Evolutionary conservation across 495 filamentous ascomycete species (phyloP).

Genomic region (Aspergillus egyptiacus): DNA sequence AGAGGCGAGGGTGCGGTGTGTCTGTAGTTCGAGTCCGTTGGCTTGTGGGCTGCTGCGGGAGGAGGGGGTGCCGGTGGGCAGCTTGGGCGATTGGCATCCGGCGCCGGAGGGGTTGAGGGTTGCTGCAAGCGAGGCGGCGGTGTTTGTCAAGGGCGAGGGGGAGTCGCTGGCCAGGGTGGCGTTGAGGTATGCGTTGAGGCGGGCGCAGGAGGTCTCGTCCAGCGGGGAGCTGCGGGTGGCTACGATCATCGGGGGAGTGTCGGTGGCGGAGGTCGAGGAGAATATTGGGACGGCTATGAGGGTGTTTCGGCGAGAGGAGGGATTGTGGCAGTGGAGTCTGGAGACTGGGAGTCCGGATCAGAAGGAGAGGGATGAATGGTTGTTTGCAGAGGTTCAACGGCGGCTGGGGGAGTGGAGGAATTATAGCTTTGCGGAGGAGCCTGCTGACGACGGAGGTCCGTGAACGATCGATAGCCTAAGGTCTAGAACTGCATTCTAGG

Average conservation of each 20-base stretch:
- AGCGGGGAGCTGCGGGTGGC: not conserved
- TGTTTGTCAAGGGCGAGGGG: not conserved
- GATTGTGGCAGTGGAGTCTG: not conserved
- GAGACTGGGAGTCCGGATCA: not conserved
- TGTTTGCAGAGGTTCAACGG: not conserved
- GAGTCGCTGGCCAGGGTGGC: slow-evolving; percentile 2
- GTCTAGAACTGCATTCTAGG: too few relatives aligned
- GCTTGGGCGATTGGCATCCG: slow-evolving; percentile 9
- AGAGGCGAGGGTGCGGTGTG: slow-evolving; percentile 4
- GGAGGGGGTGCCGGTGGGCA: slow-evolving; percentile 5
- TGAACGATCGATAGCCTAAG: too few relatives aligned
- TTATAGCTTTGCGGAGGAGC: slow-evolving; percentile 3
- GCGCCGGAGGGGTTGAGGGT: slow-evolving; percentile 1
- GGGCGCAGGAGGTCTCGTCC: slow-evolving; percentile 1
- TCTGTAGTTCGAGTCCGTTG: slow-evolving; percentile 8
- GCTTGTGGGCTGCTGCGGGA: slow-evolving; percentile 7
- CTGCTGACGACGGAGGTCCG: too few relatives aligned
- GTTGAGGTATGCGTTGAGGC: slow-evolving; percentile 4
- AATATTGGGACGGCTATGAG: slow-evolving; percentile 5
- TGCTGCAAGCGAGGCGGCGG: not conserved
- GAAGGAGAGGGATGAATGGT: not conserved
- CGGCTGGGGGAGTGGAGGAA: slow-evolving; percentile 8
- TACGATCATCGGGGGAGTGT: slow-evolving; percentile 6
- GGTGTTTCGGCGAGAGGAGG: not conserved
- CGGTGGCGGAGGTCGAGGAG: slow-evolving; percentile 4